These are phyloP conservation scores for Vitis cinerea DNA, from an alignment of 164 flowering plant species.

Conservation along the genomic window DNA sequence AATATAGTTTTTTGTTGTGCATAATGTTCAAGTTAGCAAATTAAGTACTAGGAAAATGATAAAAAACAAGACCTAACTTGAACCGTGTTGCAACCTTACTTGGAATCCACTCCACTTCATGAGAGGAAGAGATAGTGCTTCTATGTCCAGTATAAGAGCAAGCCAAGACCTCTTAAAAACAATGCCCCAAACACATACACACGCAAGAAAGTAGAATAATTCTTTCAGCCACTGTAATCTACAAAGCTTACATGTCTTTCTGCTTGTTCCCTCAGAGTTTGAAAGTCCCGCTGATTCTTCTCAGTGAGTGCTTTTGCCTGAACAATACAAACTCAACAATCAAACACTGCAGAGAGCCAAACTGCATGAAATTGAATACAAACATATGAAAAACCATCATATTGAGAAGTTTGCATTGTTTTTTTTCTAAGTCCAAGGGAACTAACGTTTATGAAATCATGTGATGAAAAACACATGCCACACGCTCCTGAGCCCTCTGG, in stretches of 20 bases:
- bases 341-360: not conserved
- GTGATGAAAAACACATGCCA: conserved; percentile 44
- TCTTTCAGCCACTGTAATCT: not conserved
- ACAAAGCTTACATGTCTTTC: conserved; percentile 74
- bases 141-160: too few relatives aligned
- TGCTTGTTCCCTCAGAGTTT: conserved; percentile 74
- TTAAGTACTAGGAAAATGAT: too few relatives aligned
- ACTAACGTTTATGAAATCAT: not conserved
- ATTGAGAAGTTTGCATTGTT: not conserved
- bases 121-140: too few relatives aligned
- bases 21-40: too few relatives aligned
- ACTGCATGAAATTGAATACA: not conserved
- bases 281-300: conserved; percentile 83
- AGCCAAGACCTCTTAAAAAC: not conserved
- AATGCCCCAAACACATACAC: not conserved
- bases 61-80: too few relatives aligned
- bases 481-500: conserved; percentile 71
- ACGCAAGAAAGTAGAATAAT: not conserved
- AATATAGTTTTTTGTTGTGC: too few relatives aligned
- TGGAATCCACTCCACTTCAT: too few relatives aligned
- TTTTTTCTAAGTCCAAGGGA: not conserved
- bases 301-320: conserved; percentile 87
- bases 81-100: too few relatives aligned
- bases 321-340: conserved; percentile 5
- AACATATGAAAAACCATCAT: not conserved